Evolutionary conservation across 305 asterid genomes (phyloP).

Genomic region (Rubia peregrina): DNA sequence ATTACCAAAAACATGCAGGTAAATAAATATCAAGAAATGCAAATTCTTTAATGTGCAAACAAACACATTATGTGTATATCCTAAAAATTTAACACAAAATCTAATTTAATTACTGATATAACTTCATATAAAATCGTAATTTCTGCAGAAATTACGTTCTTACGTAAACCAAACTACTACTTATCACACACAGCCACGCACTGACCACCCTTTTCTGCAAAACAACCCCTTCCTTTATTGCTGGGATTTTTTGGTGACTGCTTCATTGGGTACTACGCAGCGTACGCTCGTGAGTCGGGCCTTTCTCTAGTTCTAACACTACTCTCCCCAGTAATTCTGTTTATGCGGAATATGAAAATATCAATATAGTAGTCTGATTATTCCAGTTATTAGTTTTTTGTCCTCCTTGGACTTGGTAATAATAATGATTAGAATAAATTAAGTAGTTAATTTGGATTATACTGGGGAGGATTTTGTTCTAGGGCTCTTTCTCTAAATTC

Average conservation of each 20-base stretch:
- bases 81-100: no score
- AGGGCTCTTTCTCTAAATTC: slow-evolving; percentile 6
- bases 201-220: background rate
- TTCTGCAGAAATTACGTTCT: no score
- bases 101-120: no score
- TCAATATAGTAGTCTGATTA: no score
- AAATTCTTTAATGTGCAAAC: no score
- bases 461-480: slow-evolving; percentile 6
- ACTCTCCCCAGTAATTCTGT: background rate
- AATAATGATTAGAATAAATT: background rate
- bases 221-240: background rate
- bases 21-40: no score
- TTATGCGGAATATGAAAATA: background rate
- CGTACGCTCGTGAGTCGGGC: background rate
- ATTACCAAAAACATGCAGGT: no score
- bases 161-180: no score
- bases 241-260: background rate
- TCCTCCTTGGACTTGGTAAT: background rate
- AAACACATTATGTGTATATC: no score
- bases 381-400: no score
- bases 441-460: background rate
- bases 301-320: background rate
- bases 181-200: background rate
- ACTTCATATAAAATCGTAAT: no score
- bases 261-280: background rate